Conservation (phyloP, 345 rosid species). For the Eucalyptus urophylla region DNA sequence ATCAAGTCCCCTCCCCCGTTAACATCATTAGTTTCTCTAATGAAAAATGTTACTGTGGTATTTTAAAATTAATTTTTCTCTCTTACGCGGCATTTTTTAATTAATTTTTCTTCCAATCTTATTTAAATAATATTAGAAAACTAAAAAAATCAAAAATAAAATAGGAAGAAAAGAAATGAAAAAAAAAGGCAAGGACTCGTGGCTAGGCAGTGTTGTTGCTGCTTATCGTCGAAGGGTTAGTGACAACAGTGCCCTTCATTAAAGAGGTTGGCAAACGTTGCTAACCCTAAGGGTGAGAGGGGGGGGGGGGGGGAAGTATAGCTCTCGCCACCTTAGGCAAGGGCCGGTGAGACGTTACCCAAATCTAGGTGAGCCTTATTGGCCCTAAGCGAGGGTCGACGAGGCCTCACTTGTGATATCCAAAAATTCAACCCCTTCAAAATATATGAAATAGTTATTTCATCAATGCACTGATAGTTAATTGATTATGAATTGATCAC, state of each 20-base stretch:
- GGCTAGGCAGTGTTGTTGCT: not conserved
- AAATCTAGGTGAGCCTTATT: not conserved
- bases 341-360: fast-evolving
- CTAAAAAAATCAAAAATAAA: too few relatives aligned
- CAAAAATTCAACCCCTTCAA: fast-evolving
- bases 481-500: fast-evolving
- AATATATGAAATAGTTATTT: too few relatives aligned
- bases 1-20: not conserved
- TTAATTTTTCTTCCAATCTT: not conserved
- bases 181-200: not conserved
- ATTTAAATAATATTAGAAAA: too few relatives aligned
- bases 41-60: not conserved
- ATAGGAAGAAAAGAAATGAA: too few relatives aligned
- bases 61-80: too few relatives aligned
- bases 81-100: too few relatives aligned
- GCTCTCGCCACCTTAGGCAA: too few relatives aligned
- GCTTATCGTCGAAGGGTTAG: too few relatives aligned
- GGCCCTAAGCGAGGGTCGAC: fast-evolving
- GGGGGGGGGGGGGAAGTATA: too few relatives aligned
- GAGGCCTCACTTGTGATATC: too few relatives aligned
- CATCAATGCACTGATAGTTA: fast-evolving
- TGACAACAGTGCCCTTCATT: fast-evolving
- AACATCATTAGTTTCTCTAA: fast-evolving
- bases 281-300: not conserved
- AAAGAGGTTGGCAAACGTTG: not conserved